These are phyloP conservation scores for Xylaria polymorpha DNA, from an alignment of 2,329 filamentous ascomycete genomes.

Conservation along the genomic window DNA sequence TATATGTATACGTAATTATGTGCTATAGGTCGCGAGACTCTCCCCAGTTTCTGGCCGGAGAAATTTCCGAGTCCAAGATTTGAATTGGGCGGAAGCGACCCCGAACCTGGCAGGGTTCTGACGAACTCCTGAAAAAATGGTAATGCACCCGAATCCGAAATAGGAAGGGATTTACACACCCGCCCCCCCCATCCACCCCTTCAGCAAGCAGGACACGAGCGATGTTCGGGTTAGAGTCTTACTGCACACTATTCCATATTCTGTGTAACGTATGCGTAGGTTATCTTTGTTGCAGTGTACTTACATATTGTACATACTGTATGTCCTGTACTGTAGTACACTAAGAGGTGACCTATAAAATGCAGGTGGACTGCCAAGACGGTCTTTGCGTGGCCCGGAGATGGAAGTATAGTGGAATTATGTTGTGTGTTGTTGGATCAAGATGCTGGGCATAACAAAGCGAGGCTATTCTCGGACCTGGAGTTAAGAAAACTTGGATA, in stretches of 20 bases:
- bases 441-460: not conserved
- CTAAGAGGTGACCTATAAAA: slow-evolving; percentile 6
- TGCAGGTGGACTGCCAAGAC: slow-evolving; percentile 16
- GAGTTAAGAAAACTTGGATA: slow-evolving; percentile 1
- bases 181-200: no score
- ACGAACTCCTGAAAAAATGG: slow-evolving; percentile 14
- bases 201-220: not conserved
- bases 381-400: not conserved
- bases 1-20: not conserved
- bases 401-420: slow-evolving; percentile 3
- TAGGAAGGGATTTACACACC: slow-evolving; percentile 23
- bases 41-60: not conserved
- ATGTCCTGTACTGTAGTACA: no score
- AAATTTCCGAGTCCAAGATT: slow-evolving; percentile 16
- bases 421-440: not conserved
- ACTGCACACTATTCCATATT: slow-evolving; percentile 7
- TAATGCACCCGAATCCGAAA: slow-evolving; percentile 3
- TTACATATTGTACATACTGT: no score
- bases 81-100: slow-evolving; percentile 14
- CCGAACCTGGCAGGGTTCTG: not conserved
- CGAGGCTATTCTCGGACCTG: slow-evolving; percentile 10
- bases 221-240: not conserved
- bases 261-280: slow-evolving; percentile 1
- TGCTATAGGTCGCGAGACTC: slow-evolving; percentile 3
- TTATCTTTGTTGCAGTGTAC: not conserved